Base-by-base conservation (phyloP, 2,329 filamentous ascomycete species). In the Metarhizium rileyi region DNA sequence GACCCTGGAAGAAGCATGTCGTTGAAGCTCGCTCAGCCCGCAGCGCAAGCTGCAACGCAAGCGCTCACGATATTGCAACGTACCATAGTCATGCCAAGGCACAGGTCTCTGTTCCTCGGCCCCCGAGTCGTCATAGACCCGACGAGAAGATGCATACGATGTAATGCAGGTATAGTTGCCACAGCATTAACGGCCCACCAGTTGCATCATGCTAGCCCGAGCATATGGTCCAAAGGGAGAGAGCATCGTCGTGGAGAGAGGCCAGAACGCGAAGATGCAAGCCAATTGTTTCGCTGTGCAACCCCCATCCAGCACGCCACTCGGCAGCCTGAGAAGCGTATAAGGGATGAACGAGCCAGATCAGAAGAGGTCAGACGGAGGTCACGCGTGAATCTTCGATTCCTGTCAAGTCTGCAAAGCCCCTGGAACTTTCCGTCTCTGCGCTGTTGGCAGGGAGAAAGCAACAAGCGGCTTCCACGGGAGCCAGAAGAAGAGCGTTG, bases 301-400 rank as follows among this genome's bases (percentile, higher is more conserved):
- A 53, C 51, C 45, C 42, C 48, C 48, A 22, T 33, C 30, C 18
- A 33, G 16, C 48, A 44, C 43, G 48, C 48, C 51, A 53, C 51
- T 53, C 36, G 46, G 43, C 45, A 38, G 48, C 42, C 46, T 14
- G 23, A 23, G 45, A 38, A 43, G 23, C 16, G 25, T 41, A 30
- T 30, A n/a, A 25, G 38, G 12, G 22, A 5, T 42, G 38, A 42
- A 42, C 4, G 22, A 25, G 20, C 7, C 20, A 10, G 8, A 23
- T 3, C 38, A 42, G 9, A 14, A 4, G 5, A 20, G 35, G n/a
- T 20, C 7, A 38, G 35, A 38, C 35, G 18, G n/a, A 7, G 16
- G 35, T n/a, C 18, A 38, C 9, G 3, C 7, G 18, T 7, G 16
- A 22, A 38, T 18, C 16, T 38, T 42, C 25, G 7, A 22, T 22